phyloP scores from a whole-genome alignment of 108 stramenopile genomes.

The Cyclotella atomus region DNA sequence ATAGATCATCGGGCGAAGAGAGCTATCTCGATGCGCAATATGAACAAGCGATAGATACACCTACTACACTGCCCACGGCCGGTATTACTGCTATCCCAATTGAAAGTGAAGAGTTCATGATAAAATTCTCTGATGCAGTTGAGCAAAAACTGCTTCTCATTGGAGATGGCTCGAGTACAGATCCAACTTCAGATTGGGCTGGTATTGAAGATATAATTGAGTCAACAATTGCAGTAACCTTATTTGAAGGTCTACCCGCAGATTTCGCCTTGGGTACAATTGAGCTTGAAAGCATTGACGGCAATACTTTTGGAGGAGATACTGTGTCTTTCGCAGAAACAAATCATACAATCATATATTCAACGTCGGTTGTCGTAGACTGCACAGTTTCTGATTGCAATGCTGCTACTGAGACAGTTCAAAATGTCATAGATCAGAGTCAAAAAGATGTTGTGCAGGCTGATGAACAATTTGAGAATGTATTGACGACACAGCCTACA shows the following conservation, averaged over 20 bases:
- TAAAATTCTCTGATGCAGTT: slow-evolving; percentile 22
- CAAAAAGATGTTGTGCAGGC: slow-evolving; percentile 10
- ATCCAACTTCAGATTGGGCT: slow-evolving; percentile 11
- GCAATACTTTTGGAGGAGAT: background rate
- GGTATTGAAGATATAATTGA: slow-evolving; percentile 16
- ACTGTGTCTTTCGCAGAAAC: background rate
- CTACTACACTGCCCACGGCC: background rate
- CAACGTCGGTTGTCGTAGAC: slow-evolving; percentile 27
- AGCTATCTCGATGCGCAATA: slow-evolving; percentile 5
- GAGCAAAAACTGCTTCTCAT: slow-evolving; percentile 15
- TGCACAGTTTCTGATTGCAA: slow-evolving; percentile 21
- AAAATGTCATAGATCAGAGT: background rate
- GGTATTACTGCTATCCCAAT: slow-evolving; percentile 14
- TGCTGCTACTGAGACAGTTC: slow-evolving; percentile 10
- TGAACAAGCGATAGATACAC: slow-evolving; percentile 3
- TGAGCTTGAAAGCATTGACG: slow-evolving; percentile 23
- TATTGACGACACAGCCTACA: background rate
- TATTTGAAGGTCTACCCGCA: slow-evolving; percentile 16
- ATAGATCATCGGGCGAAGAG: background rate
- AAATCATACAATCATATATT: slow-evolving; percentile 26
- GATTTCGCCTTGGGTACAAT: slow-evolving; percentile 21
- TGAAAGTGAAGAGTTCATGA: slow-evolving; percentile 1
- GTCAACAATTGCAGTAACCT: slow-evolving; percentile 8
- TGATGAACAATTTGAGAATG: background rate
- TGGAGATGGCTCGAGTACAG: slow-evolving; percentile 3